Percentiles rank a stretch among this genome's conserved stretches.
phyloP scores from a whole-genome alignment of 495 filamentous ascomycete species.

The Talaromyces nanjingensis region DNA sequence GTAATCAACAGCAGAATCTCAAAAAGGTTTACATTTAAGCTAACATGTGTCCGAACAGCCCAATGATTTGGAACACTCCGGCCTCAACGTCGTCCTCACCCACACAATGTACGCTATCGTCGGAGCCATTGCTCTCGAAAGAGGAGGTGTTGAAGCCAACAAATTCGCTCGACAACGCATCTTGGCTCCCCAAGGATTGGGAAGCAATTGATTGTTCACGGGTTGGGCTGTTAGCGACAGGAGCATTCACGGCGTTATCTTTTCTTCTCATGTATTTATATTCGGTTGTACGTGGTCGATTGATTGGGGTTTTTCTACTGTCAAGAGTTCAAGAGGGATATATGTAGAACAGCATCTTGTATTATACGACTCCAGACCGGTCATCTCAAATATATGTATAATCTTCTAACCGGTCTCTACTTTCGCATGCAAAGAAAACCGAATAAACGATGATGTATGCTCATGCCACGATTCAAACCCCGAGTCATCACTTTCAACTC shows the following conservation, averaged over 20 bases:
- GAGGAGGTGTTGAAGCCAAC: conserved; percentile 72
- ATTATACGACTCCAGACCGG: not conserved
- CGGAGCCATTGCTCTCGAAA: conserved; percentile 79
- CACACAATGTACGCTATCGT: conserved; percentile 77
- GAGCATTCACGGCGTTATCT: conserved; percentile 10
- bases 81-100: conserved; percentile 62
- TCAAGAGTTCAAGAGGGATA: not conserved
- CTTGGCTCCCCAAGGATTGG: conserved; percentile 47
- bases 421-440: too few species aligned
- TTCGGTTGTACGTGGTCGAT: not conserved
- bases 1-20: conserved; percentile 29
- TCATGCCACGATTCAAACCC: too few species aligned
- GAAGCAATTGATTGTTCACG: conserved; percentile 10
- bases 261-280: conserved; percentile 4
- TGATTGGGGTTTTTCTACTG: not conserved
- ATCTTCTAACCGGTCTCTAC: too few species aligned
- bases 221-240: not conserved
- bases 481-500: not conserved
- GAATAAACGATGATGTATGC: too few species aligned
- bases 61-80: conserved; percentile 62
- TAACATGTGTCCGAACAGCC: conserved; percentile 39
- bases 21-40: too few species aligned
- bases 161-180: conserved; percentile 70
- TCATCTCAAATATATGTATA: not conserved
- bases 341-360: conserved; percentile 1